Evolutionary conservation across 306 rosid species (phyloP), one percentile per base, ranked within the genome.

Genomic region (Arachis hypogaea): DNA sequence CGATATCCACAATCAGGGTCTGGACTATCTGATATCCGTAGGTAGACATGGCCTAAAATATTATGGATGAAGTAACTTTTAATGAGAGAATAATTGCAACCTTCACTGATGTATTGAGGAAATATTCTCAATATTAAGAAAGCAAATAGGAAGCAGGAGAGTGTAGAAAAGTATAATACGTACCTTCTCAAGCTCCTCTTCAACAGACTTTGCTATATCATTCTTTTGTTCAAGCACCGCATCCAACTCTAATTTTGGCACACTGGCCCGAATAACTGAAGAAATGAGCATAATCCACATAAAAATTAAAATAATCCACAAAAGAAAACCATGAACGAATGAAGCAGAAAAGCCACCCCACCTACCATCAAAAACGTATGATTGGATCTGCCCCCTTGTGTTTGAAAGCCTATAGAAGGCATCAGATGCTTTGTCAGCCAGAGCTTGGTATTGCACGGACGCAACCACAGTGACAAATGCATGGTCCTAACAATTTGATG

Each of bases 381-480:
- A 77, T 33, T 86, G 94, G 78, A 91, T 86, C 83, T 88, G 94
- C 42, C 66, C 80, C 83, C 80, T 86, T 59, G 88, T 78, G 82
- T 83, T 85, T 56, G 86, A 74, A 79, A 91, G 94, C 84, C 82
- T 82, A 68, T 91, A 91, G 85, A 88, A 91, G 60, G 94, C 94
- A 82, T 91, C 92, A 0, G 83, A 57, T 12, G 91, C 86, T 68
- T 88, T 83, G 5, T 80, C 88, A 38, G 90, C 78, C 52, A 85
- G 63, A 36, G 88, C 89, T 3, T 88, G 87, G 69, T 86, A 88
- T 79, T 91, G 90, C 69, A 91, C 72, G 38, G 90, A 85, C 0
- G 90, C 87, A 63, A 85, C 90, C 64, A 90, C 92, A 69, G 66
- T 86, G 73, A 90, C 97, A 47, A 86, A 90, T 43, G 85, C 96